phyloP scores from a whole-genome alignment of 805 yeast genomes.

The Henningerozyma blattae region DNA sequence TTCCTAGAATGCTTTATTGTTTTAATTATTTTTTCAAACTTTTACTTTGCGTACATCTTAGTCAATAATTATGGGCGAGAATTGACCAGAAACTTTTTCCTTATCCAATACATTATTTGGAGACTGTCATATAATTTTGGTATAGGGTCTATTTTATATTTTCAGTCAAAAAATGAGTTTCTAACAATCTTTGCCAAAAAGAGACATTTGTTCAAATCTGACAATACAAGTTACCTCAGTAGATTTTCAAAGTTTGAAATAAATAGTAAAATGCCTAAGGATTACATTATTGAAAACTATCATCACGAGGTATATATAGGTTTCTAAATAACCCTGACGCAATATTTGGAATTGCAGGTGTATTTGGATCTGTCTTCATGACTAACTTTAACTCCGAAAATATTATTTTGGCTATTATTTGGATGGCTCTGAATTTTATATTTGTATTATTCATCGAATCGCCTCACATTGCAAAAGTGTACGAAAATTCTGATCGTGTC shows the following conservation, averaged over 20 bases:
- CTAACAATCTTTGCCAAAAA: conserved; percentile 42
- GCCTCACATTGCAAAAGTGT: conserved; percentile 63
- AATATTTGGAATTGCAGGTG: conserved; percentile 62
- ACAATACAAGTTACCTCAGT: conserved; percentile 24
- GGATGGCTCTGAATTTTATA: conserved; percentile 54
- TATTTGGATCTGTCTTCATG: conserved; percentile 61
- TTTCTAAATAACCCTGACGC: conserved; percentile 78
- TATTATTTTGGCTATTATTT: conserved; percentile 42
- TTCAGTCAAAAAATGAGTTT: conserved; percentile 48
- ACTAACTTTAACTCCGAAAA: conserved; percentile 39
- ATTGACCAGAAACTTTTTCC: conserved; percentile 28
- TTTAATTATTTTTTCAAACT: conserved; percentile 27
- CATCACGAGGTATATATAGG: conserved; percentile 72
- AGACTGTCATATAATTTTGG: conserved; percentile 66
- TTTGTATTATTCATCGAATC: conserved; percentile 63
- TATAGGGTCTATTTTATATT: conserved; percentile 53
- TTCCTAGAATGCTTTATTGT: conserved; percentile 50
- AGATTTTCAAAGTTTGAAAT: conserved; percentile 34
- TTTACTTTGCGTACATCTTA: conserved; percentile 21
- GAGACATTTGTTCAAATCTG: conserved; percentile 31
- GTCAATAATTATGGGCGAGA: conserved; percentile 11
- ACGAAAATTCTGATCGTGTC: conserved; percentile 51
- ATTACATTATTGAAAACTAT: conserved; percentile 30
- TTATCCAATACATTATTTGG: conserved; percentile 57
- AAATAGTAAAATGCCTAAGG: conserved; percentile 30